These are phyloP conservation scores for Aspergillus arachidicola DNA, from an alignment of 2,329 filamentous ascomycete species.

Conservation along the genomic window DNA sequence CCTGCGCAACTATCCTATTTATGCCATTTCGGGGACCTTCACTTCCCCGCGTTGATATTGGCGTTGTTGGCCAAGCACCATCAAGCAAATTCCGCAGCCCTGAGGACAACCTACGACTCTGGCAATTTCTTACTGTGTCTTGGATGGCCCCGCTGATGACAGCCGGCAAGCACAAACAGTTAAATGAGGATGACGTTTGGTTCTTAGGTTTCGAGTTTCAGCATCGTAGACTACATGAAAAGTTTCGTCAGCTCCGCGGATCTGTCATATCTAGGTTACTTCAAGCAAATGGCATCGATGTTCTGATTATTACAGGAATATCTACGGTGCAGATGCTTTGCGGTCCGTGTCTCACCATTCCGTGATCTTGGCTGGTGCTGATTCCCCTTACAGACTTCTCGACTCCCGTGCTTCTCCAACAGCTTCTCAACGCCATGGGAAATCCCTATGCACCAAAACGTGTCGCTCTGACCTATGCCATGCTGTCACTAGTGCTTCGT, in stretches of 20 bases:
- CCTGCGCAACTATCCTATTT: constrained; percentile 58
- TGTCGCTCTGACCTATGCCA: constrained; percentile 67
- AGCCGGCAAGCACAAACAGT: constrained; percentile 63
- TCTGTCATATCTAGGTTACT: constrained; percentile 71
- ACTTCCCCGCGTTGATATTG: constrained; percentile 60
- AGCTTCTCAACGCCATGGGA: constrained; percentile 69
- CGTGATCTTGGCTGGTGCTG: neutral
- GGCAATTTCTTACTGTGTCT: constrained; percentile 81
- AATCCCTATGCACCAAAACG: constrained; percentile 52
- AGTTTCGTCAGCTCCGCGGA: constrained; percentile 73
- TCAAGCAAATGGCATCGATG: constrained; percentile 76
- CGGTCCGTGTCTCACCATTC: constrained; percentile 39
- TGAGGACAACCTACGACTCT: constrained; percentile 77
- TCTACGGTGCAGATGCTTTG: constrained; percentile 64
- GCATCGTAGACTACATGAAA: constrained; percentile 71
- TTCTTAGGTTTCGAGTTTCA: constrained; percentile 78
- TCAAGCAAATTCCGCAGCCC: constrained; percentile 67
- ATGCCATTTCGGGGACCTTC: constrained; percentile 71
- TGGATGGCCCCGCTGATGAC: constrained; percentile 79
- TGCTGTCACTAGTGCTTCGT: constrained; percentile 62
- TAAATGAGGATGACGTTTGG: constrained; percentile 83
- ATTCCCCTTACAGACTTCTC: constrained; percentile 52
- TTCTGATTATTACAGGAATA: constrained; percentile 68
- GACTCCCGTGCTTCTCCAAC: constrained; percentile 70
- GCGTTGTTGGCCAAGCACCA: constrained; percentile 58